A percentile compares a stretch with the other conserved stretches of the same genome.
Conservation (phyloP, 305 asterid species). For the Fraxinus floribunda region DNA sequence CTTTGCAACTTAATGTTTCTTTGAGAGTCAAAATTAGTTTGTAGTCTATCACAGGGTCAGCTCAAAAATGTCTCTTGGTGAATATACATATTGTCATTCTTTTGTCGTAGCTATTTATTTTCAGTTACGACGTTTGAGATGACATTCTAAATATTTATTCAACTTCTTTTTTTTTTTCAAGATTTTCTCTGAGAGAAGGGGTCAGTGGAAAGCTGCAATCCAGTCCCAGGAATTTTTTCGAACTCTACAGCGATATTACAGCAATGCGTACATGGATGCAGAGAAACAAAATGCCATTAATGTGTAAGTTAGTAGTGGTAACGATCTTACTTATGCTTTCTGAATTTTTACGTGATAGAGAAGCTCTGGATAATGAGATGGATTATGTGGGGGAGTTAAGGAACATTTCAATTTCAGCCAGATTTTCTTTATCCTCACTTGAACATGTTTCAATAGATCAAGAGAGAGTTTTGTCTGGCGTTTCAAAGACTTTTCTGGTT, state of each 20-base stretch:
- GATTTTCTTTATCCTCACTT: slow-evolving; percentile 11
- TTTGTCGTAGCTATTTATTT: slow-evolving; percentile 2
- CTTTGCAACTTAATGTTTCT: not conserved
- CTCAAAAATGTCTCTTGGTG: not conserved
- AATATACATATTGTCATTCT: not conserved
- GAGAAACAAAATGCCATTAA: slow-evolving; percentile 94
- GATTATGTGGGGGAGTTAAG: slow-evolving; percentile 14
- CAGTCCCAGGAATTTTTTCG: slow-evolving; percentile 97
- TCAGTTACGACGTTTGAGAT: not conserved
- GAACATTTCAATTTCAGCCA: not conserved
- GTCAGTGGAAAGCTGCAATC: slow-evolving; percentile 97
- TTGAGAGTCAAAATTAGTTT: not conserved
- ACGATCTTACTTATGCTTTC: slow-evolving; percentile 7
- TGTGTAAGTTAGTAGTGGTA: slow-evolving; percentile 52
- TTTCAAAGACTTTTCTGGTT: slow-evolving; percentile 15
- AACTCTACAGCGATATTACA: slow-evolving; percentile 90
- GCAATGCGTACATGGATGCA: slow-evolving; percentile 88
- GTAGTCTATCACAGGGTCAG: not conserved
- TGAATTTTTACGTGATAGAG: slow-evolving; percentile 9
- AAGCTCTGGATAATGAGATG: slow-evolving; percentile 9
- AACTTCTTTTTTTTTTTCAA: slow-evolving; percentile 19
- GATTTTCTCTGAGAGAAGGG: slow-evolving; percentile 89
- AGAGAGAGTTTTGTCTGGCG: not conserved
- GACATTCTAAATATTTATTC: slow-evolving; percentile 20
- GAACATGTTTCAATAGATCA: not conserved